A percentile compares a stretch with the other conserved stretches of the same genome.
phyloP scores from a whole-genome alignment of 2,329 filamentous ascomycete species.

The Penicillium sp. region DNA sequence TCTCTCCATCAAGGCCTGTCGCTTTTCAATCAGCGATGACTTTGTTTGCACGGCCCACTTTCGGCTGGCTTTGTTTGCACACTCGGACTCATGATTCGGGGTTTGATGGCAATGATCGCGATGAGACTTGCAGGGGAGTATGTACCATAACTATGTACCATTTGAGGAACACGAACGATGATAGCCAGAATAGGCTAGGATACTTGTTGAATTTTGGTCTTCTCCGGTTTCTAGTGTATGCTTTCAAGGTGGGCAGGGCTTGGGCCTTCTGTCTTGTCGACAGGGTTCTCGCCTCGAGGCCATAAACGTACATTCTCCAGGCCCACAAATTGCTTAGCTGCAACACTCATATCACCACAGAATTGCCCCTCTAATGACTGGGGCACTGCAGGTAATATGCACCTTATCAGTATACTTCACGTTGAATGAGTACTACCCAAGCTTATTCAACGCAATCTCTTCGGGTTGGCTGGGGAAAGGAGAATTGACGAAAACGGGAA shows the following conservation, averaged over 20 bases:
- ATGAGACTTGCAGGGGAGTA: constrained; percentile 22
- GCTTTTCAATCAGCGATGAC: neutral
- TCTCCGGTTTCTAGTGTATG: neutral
- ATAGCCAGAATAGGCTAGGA: constrained; percentile 8
- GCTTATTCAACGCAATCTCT: neutral
- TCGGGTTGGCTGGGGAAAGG: neutral
- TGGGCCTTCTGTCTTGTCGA: neutral
- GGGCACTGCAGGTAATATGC: too few relatives aligned
- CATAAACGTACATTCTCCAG: too few relatives aligned
- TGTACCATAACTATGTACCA: constrained; percentile 29
- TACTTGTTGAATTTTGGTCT: neutral
- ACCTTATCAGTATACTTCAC: too few relatives aligned
- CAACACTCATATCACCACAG: neutral
- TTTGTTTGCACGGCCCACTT: neutral
- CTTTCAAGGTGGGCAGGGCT: neutral
- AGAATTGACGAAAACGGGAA: neutral
- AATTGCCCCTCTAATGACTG: too few relatives aligned
- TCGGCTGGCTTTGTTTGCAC: neutral
- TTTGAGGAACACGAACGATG: constrained; percentile 19
- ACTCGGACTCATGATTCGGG: constrained; percentile 9
- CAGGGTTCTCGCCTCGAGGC: too few relatives aligned
- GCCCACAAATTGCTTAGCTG: too few relatives aligned
- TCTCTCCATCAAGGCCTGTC: neutral
- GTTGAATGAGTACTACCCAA: neutral
- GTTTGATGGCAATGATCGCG: constrained; percentile 16